Conservation (phyloP, 2,329 filamentous ascomycete species). For the Aspergillus chevalieri region DNA sequence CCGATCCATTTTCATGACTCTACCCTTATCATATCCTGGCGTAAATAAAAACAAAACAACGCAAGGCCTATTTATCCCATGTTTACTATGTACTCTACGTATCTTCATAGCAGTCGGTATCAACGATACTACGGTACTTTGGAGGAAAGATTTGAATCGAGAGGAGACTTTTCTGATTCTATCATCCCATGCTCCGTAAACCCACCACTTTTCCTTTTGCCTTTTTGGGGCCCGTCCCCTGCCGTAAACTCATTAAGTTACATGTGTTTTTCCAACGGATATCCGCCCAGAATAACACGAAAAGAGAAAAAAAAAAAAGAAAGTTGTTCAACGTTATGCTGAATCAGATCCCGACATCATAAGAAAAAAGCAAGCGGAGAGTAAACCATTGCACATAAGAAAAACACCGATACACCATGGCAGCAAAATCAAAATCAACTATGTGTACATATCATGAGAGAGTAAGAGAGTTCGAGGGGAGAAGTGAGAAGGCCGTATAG, state of each 20-base stretch:
- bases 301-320: constrained; percentile 1
- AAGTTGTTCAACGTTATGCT: constrained; percentile 10
- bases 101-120: too few relatives aligned
- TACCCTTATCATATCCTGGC: not conserved
- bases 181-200: constrained; percentile 32
- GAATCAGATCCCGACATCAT: constrained; percentile 8
- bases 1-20: too few relatives aligned
- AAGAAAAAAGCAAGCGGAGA: constrained; percentile 6
- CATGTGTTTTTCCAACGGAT: constrained; percentile 18
- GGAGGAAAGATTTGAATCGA: constrained; percentile 18
- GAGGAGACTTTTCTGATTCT: constrained; percentile 38
- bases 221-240: constrained; percentile 25
- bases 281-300: constrained; percentile 5
- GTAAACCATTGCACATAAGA: constrained; percentile 20
- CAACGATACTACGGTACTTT: too few relatives aligned
- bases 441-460: constrained; percentile 35
- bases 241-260: constrained; percentile 38
- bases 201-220: constrained; percentile 19
- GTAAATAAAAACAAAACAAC: not conserved
- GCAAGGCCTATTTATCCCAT: not conserved
- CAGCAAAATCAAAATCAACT: constrained; percentile 24
- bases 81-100: not conserved
- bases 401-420: constrained; percentile 35
- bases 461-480: constrained; percentile 13
- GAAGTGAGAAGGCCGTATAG: not conserved